Evolutionary conservation across 2,329 filamentous ascomycete genomes (phyloP).

Genomic region (Paraphoma chrysanthemicola): DNA sequence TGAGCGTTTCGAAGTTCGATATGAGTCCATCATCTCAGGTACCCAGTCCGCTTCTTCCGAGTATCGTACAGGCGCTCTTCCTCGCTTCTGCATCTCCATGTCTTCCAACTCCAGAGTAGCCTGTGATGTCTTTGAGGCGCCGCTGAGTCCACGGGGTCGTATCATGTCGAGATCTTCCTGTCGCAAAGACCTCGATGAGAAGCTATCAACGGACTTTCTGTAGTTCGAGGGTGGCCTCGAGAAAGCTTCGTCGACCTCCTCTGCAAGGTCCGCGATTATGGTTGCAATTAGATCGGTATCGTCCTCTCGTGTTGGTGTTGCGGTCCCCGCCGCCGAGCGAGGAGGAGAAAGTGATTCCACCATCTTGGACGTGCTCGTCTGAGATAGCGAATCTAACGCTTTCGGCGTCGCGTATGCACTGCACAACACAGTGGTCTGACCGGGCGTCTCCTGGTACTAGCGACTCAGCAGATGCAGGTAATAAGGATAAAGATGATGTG

Average conservation of each 20-base stretch:
- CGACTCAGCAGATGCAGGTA: not conserved
- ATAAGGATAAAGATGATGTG: conserved; percentile 2
- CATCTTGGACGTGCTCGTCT: conserved; percentile 2
- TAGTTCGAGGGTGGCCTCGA: conserved; percentile 14
- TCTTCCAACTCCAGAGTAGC: conserved; percentile 13
- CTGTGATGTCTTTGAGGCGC: conserved; percentile 8
- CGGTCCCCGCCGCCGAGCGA: not conserved
- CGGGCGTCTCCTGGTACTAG: not conserved
- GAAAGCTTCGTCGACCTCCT: conserved; percentile 19
- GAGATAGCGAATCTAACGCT: not conserved
- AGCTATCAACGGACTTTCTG: conserved; percentile 6
- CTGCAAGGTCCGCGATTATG: conserved; percentile 25
- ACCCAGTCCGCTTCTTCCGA: conserved; percentile 9
- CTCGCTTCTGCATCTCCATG: conserved; percentile 2
- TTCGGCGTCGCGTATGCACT: not conserved
- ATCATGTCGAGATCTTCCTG: conserved; percentile 13
- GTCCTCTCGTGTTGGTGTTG: not conserved
- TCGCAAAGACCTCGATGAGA: conserved; percentile 10
- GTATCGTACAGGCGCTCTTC: not conserved
- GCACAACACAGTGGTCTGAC: not conserved
- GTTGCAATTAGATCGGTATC: conserved; percentile 19
- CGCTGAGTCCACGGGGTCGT: conserved; percentile 7
- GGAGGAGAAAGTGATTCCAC: not conserved
- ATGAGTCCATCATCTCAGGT: conserved; percentile 14
- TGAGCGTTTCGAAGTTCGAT: conserved; percentile 14